Evolutionary conservation across 805 yeast species (phyloP), one percentile per base, ranked within the genome.

Genomic region (Candida ipomoeae): DNA sequence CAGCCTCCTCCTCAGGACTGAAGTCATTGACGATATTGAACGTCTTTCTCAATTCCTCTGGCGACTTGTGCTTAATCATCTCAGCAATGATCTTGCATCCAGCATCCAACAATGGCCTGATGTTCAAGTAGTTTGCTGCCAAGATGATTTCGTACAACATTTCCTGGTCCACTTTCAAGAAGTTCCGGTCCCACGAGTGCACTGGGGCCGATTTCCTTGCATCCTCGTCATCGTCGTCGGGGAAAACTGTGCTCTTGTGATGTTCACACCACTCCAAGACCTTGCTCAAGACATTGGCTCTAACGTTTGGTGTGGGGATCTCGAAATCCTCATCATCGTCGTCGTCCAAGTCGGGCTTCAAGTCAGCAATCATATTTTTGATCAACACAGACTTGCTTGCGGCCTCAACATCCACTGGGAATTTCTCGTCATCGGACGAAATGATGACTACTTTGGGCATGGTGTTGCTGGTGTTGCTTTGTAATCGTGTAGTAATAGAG

Each of bases 201-300:
- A 92, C 89, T 3, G 96, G 97, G 2, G 90, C 89, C n/a, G 92
- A 79, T 64, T 87, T 88, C 66, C 87, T 83, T 21, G 88, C 80
- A 58, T 89, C 96, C 48, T 86, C 91, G 55, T 89, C 96, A 48
- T 85, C 91, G 44, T 79, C 83, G 55, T 84, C 89, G 17, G 88
- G 87, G 68, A 84, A 84, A 17, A 75, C 75, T 8, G 87, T 80
- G 64, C 88, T 90, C 67, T 85, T 87, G 74, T 92, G 97, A 67
- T 92, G 94, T 63, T 88, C 95, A 62, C 97, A 90, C 95, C 97
- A 92, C 65, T 92, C 96, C 48, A 92, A 75, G n/a, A 92, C 92
- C 65, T 90, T 89, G 66, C 86, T 82, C 70, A 92, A 77, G 18
- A 92, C 96, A 15, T 86, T 83, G 8, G 96, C 86, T 57, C 92